Evolutionary conservation across 1,284 basidiomycete genomes (phyloP), one percentile per base, ranked within the genome.

Genomic region (Cryptococcus sp.): DNA sequence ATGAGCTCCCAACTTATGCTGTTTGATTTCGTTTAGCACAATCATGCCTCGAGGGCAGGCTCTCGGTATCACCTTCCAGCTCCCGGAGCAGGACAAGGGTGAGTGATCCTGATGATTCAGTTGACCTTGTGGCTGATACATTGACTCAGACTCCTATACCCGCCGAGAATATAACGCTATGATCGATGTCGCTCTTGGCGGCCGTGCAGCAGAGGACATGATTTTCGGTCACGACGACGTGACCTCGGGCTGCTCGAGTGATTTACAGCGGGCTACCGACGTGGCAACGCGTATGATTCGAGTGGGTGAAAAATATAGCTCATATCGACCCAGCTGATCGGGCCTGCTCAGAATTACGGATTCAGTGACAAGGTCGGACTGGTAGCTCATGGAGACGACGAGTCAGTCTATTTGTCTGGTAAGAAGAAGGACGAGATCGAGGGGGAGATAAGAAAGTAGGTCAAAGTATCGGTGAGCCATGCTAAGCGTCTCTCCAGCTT

Each of bases 31-130:
- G 7, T 29, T 15, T 54, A 75, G 74, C 25, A 97, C 93, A 19
- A 94, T 93, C 77, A 86, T 97, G 61, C 93, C 93, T 50, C 88
- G 94, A 68, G 93, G 93, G 34, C 91, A 93, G 69, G 89, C 92
- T 19, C 83, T 96, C 38, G 94, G 94, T 63, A 81, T 93, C 68
- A 96, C 93, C 1, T 87, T 90, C 63, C 85, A 88, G 74, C 81
- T 96, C 23, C 94, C 93, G 1, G 87, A 93, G 73, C 84, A 87
- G 66, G 93, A 95, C 78, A 77, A 78, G 64, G 77, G 73, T 72
- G 34, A 61, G 68, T 46, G 20, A 1, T 34, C 23, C 3, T 22
- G 4, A 16, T 20, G 13, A 22, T 7, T 5, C 5, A 13, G 19
- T 37, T 16, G 34, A 2, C 13, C 29, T 7, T 38, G 50, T 57